phyloP scores from a whole-genome alignment of 2,329 filamentous ascomycete species.

The Alternaria sp. region DNA sequence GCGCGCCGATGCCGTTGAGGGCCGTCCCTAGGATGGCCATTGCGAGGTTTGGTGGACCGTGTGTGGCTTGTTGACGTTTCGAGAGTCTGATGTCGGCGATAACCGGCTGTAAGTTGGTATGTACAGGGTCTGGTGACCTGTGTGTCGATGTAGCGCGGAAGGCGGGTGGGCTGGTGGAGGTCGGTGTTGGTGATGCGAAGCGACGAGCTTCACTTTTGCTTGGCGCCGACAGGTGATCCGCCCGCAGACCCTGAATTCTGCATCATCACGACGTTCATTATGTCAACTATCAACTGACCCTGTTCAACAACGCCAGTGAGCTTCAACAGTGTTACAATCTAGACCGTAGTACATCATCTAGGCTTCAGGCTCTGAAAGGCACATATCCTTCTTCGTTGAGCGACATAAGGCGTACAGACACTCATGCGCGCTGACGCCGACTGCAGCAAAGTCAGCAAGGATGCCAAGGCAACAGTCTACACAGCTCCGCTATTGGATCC shows the following conservation, averaged over 20 bases:
- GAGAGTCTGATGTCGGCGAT: neutral
- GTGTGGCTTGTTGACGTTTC: neutral
- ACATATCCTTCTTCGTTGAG: neutral
- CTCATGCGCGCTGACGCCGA: neutral
- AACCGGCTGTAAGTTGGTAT: slow-evolving; percentile 7
- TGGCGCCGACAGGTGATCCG: slow-evolving; percentile 6
- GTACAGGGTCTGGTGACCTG: neutral
- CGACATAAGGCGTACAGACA: neutral
- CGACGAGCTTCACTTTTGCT: slow-evolving; percentile 17
- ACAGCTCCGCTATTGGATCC: neutral
- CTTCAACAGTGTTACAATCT: neutral
- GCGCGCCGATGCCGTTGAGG: slow-evolving; percentile 74
- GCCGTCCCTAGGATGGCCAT: slow-evolving; percentile 77
- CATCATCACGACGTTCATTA: neutral
- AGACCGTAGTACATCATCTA: neutral
- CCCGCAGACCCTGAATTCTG: neutral
- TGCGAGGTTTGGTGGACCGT: slow-evolving; percentile 4
- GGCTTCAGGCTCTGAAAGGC: neutral
- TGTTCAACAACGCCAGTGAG: neutral
- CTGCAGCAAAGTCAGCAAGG: neutral
- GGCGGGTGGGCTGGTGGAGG: neutral
- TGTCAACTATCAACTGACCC: neutral
- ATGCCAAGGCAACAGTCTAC: neutral
- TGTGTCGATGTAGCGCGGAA: neutral
- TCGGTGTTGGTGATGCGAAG: slow-evolving; percentile 12